phyloP scores from a whole-genome alignment of 352 stramenopile genomes.

The Globisporangium solare region DNA sequence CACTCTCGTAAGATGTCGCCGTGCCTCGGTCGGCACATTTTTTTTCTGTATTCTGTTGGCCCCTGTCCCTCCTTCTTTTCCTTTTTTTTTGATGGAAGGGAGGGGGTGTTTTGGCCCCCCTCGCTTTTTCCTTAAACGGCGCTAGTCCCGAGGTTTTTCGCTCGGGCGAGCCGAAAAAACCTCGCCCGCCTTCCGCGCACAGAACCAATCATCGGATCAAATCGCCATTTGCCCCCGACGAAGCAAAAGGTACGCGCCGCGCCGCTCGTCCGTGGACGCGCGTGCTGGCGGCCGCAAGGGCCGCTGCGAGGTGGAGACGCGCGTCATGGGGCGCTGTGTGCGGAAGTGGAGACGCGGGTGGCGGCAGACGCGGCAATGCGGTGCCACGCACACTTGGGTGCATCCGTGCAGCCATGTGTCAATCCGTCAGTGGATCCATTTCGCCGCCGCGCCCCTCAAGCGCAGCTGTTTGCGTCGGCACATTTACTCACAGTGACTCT shows the following conservation, averaged over 20 bases:
- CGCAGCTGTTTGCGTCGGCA: not conserved
- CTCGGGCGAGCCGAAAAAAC: not conserved
- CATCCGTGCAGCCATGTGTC: not conserved
- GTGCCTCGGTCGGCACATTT: constrained; percentile 3
- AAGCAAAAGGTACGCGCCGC: not conserved
- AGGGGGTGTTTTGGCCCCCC: constrained; percentile 6
- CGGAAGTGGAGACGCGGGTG: no score
- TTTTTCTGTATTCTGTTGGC: constrained; percentile 15
- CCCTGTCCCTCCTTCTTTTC: constrained; percentile 11
- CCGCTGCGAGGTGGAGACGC: no score
- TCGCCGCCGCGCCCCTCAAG: no score
- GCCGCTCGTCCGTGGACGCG: not conserved
- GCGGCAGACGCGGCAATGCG: not conserved
- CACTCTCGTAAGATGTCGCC: constrained; percentile 26
- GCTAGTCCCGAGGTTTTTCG: not conserved
- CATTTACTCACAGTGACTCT: constrained; percentile 3
- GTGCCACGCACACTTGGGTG: not conserved
- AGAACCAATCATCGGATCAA: constrained; percentile 1
- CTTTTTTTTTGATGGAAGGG: not conserved
- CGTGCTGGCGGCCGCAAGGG: not conserved
- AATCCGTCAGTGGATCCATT: not conserved
- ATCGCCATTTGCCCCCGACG: not conserved
- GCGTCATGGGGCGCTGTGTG: no score
- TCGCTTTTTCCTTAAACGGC: not conserved
- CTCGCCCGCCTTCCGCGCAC: not conserved